Evolutionary conservation across 805 yeast species (phyloP), one percentile per base, ranked within the genome.

Genomic region (Suhomyces sp.): DNA sequence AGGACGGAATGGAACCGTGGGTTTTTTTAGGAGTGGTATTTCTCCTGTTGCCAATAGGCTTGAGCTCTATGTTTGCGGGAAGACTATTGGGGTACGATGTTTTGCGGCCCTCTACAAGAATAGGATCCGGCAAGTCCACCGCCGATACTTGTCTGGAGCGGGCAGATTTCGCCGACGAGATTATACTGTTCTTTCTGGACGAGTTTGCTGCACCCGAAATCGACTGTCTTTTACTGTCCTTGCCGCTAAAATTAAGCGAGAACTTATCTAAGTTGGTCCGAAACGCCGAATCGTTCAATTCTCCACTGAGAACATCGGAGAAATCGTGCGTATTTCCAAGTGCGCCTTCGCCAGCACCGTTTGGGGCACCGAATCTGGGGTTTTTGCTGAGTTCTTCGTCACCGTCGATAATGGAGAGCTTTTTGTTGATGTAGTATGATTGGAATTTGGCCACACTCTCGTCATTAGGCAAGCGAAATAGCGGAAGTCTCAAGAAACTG

Each of bases 381-480:
- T 58, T 53, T 51, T 49, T 41, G 51, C 10, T 10, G 19, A 15
- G n/a, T 12, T 33, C 7, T 21, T 6, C 29, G 4, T 20, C 15
- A 4, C 44, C 44, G 12, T 22, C 29, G 44, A 15, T 10, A 24
- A 21, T 46, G 6, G 31, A 27, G 12, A 41, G 31, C 22, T 48
- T 33, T 33, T 47, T 48, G 43, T 55, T 52, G 45, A 62, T 41
- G 35, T 53, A 57, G 12, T 53, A 46, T 13, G 46, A 44, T 39
- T 60, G 65, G 52, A 64, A 57, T 45, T 57, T 55, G 17, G 58
- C 52, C 9, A 68, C 60, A 47, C 66, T 71, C 15, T 60, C 65
- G 15, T 69, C 74, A 2, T 69, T 64, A 1, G 85, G 84, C 24
- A 81, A 62, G 21, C 58, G 56, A 59, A 72, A 80, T 21, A 80